Evolutionary conservation across 371 early-diverging fungal species (phyloP).

Genomic region (Apophysomyces elegans): DNA sequence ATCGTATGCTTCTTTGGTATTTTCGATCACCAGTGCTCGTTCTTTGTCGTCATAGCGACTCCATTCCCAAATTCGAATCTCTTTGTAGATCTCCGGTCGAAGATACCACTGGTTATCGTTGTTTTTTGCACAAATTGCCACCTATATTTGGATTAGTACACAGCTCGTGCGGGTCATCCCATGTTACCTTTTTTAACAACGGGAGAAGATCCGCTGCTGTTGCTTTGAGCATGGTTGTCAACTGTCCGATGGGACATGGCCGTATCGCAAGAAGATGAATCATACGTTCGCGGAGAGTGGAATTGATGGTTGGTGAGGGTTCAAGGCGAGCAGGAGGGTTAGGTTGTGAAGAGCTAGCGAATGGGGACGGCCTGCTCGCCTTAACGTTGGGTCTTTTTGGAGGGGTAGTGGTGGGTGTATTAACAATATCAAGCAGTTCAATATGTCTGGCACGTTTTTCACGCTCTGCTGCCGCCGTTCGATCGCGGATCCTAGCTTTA

Average conservation of each 20-base stretch:
- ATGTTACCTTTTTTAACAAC: constrained; percentile 35
- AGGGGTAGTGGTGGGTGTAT: constrained; percentile 6
- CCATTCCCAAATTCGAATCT: constrained; percentile 61
- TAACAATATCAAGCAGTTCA: constrained; percentile 18
- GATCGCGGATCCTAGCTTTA: constrained; percentile 21
- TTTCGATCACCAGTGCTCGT: constrained; percentile 42
- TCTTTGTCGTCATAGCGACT: constrained; percentile 50
- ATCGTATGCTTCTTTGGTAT: constrained; percentile 57
- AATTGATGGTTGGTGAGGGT: constrained; percentile 10
- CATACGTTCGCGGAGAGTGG: constrained; percentile 37
- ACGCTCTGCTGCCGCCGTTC: constrained; percentile 24
- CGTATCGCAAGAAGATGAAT: constrained; percentile 44
- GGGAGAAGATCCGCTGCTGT: constrained; percentile 34
- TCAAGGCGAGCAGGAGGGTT: constrained; percentile 11
- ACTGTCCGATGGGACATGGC: constrained; percentile 29
- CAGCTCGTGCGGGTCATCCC: neutral
- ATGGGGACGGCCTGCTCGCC: neutral
- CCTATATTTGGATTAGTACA: constrained; percentile 11
- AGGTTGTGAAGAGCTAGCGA: constrained; percentile 14
- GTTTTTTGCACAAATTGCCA: constrained; percentile 18
- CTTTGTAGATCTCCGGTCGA: constrained; percentile 50
- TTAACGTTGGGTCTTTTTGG: constrained; percentile 6
- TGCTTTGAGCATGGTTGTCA: constrained; percentile 32
- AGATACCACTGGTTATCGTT: constrained; percentile 46
- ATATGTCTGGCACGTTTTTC: constrained; percentile 31